Conservation (phyloP, 2,329 filamentous ascomycete species). For the Alternaria triticimaculans region DNA sequence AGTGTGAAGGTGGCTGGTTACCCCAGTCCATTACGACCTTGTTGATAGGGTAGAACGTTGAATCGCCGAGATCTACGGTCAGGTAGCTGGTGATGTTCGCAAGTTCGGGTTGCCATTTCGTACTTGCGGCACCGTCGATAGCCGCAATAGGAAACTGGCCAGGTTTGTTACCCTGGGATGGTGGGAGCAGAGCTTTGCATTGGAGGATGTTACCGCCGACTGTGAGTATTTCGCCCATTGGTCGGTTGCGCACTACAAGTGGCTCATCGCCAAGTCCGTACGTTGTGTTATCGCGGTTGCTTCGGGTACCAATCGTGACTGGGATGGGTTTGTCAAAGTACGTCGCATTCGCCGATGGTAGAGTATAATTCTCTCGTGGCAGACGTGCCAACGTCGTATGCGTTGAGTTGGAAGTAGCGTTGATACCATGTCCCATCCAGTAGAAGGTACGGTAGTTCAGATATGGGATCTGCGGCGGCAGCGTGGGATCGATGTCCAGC, state of each 20-base stretch:
- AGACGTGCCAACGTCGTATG: conserved; percentile 68
- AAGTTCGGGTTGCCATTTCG: conserved; percentile 68
- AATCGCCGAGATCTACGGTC: conserved; percentile 59
- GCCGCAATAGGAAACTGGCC: conserved; percentile 74
- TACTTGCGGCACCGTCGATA: conserved; percentile 70
- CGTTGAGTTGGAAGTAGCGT: conserved; percentile 66
- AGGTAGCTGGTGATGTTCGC: conserved; percentile 61
- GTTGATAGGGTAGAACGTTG: conserved; percentile 51
- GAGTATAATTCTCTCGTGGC: conserved; percentile 45
- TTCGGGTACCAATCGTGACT: conserved; percentile 60
- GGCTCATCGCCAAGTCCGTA: conserved; percentile 59
- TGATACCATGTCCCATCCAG: conserved; percentile 70
- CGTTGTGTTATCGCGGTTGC: conserved; percentile 38
- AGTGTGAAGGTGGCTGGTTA: conserved; percentile 60
- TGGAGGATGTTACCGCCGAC: conserved; percentile 68
- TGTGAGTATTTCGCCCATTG: conserved; percentile 62
- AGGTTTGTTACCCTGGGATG: conserved; percentile 54
- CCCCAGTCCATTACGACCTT: conserved; percentile 68
- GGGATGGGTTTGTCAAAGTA: conserved; percentile 64
- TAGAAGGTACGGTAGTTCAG: conserved; percentile 69
- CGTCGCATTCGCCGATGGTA: conserved; percentile 60
- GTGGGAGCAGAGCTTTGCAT: conserved; percentile 60
- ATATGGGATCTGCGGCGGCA: conserved; percentile 69
- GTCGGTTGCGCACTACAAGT: conserved; percentile 65
- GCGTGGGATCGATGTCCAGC: conserved; percentile 68